phyloP scores from a whole-genome alignment of 2,329 filamentous ascomycete genomes.

The Hawksworthiomyces lignivorus region DNA sequence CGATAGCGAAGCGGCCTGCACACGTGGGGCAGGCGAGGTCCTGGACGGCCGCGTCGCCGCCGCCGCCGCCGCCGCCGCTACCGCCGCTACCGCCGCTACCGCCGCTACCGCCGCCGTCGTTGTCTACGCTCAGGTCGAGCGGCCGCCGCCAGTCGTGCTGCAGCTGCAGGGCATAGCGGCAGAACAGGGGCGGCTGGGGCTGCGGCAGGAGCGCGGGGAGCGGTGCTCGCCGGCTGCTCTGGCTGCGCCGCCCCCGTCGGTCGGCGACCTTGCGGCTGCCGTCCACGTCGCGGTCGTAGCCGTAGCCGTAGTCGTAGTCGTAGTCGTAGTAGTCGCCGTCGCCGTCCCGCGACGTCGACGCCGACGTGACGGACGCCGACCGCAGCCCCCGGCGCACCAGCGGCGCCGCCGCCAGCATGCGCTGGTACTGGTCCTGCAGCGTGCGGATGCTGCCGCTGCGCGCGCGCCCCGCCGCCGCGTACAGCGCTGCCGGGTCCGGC shows the following conservation, averaged over 20 bases:
- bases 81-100: neutral
- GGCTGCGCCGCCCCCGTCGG: neutral
- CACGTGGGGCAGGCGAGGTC: constrained; percentile 22
- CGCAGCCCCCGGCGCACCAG: neutral
- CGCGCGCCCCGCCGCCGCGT: constrained; percentile 26
- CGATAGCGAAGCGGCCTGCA: constrained; percentile 18
- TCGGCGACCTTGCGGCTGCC: constrained; percentile 40
- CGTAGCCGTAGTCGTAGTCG: constrained; percentile 35
- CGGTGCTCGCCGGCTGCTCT: neutral
- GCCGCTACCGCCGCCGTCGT: constrained; percentile 13
- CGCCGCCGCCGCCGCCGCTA: neutral
- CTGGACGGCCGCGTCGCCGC: neutral
- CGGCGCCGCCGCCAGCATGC: constrained; percentile 16
- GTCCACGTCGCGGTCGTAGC: constrained; percentile 44
- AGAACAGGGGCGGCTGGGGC: constrained; percentile 22
- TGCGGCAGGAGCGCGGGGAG: neutral
- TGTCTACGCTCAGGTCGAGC: constrained; percentile 14
- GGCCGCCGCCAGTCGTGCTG: constrained; percentile 20
- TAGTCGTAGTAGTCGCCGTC: neutral
- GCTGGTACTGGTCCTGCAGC: constrained; percentile 26
- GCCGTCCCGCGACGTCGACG: constrained; percentile 12
- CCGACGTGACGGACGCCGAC: constrained; percentile 13
- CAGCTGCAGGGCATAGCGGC: constrained; percentile 24
- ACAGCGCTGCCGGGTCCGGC: constrained; percentile 23
- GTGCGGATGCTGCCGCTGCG: constrained; percentile 28